Percentiles rank a stretch among this genome's conserved stretches.
Conservation (phyloP, 1,139 yeast species). For the Protomyces pachydermus region DNA sequence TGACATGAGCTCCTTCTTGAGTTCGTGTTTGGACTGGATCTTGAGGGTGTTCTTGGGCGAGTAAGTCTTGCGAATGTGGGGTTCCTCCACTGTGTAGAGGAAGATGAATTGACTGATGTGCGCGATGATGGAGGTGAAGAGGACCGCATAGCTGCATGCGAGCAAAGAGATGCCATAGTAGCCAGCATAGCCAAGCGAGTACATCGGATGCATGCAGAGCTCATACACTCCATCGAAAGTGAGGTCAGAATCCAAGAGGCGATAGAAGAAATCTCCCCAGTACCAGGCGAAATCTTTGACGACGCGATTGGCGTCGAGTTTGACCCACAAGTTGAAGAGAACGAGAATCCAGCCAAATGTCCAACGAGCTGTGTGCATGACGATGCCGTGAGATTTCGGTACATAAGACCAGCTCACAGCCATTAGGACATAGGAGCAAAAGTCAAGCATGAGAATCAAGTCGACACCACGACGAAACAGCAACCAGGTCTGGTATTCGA, state of each 20-base stretch:
- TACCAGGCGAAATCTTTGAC: constrained; percentile 93
- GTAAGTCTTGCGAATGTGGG: constrained; percentile 81
- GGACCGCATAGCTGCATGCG: constrained; percentile 67
- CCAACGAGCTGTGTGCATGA: constrained; percentile 42
- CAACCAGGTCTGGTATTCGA: constrained; percentile 80
- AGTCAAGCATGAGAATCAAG: constrained; percentile 79
- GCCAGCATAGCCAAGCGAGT: constrained; percentile 83
- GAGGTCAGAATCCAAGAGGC: constrained; percentile 70
- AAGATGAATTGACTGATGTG: constrained; percentile 77
- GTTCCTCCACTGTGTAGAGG: constrained; percentile 72
- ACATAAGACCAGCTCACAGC: constrained; percentile 54
- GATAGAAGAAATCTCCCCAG: constrained; percentile 84
- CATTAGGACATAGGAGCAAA: constrained; percentile 66
- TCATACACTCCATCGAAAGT: constrained; percentile 89
- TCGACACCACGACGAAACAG: constrained; percentile 76
- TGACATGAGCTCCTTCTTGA: constrained; percentile 10
- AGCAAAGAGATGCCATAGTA: constrained; percentile 54
- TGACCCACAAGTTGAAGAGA: constrained; percentile 77
- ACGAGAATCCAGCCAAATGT: constrained; percentile 48
- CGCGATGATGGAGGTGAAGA: constrained; percentile 67
- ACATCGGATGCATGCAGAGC: constrained; percentile 92
- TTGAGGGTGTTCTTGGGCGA: constrained; percentile 31
- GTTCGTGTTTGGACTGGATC: constrained; percentile 6
- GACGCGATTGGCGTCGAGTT: constrained; percentile 80
- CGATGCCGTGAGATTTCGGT: constrained; percentile 44